Conservation (phyloP, 2,329 filamentous ascomycete species). For the Claviceps pusilla region DNA sequence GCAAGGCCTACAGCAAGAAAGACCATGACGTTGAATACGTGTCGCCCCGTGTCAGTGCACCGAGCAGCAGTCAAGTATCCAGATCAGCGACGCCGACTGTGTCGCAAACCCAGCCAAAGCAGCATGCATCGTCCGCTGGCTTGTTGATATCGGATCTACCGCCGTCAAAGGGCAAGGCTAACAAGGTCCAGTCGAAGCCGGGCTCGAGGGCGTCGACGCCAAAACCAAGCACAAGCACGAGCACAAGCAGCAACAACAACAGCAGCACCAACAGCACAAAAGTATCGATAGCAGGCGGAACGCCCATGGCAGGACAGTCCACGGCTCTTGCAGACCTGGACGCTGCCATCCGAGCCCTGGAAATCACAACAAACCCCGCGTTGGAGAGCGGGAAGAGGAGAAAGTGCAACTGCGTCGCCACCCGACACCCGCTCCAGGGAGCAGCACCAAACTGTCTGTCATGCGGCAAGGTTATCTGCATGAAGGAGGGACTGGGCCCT, state of each 20-base stretch:
- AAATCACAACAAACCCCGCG: constrained; percentile 80
- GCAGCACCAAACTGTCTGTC: constrained; percentile 84
- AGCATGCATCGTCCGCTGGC: constrained; percentile 48
- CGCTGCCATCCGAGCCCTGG: constrained; percentile 73
- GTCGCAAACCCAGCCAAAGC: constrained; percentile 27
- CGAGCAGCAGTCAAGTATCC: constrained; percentile 22
- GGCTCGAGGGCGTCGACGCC: constrained; percentile 38
- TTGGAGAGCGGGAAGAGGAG: constrained; percentile 40
- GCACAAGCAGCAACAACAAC: constrained; percentile 9
- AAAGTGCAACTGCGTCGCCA: constrained; percentile 76
- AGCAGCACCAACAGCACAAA: constrained; percentile 39
- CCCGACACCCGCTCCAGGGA: constrained; percentile 73
- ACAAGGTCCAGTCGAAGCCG: constrained; percentile 40
- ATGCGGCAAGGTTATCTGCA: constrained; percentile 90
- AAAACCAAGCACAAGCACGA: constrained; percentile 33
- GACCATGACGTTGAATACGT: constrained; percentile 60
- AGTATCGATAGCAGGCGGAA: constrained; percentile 59
- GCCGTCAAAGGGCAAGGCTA: constrained; percentile 40
- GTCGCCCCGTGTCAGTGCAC: constrained; percentile 28
- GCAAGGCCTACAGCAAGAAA: constrained; percentile 61
- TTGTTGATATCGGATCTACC: constrained; percentile 62
- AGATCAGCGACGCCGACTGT: constrained; percentile 21
- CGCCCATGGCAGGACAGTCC: constrained; percentile 68
- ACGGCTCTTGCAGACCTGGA: constrained; percentile 56
- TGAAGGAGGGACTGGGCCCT: constrained; percentile 83